Conservation (phyloP, 2,329 filamentous ascomycete species). For the Stylonectria norvegica region DNA sequence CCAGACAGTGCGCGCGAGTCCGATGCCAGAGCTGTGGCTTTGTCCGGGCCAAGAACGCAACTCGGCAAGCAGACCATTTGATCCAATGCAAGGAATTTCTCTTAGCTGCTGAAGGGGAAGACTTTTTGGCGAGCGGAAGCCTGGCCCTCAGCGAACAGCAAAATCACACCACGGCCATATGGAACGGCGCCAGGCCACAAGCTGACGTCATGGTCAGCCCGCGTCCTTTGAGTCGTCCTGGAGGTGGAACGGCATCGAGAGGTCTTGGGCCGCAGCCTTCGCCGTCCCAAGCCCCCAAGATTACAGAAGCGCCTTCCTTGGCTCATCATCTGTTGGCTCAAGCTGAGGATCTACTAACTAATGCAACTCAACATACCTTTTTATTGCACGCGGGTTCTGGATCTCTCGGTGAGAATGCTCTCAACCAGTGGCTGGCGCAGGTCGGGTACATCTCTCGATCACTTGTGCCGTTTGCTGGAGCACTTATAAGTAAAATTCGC, state of each 20-base stretch:
- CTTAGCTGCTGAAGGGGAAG: background rate
- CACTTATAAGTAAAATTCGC: background rate
- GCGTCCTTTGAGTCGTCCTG: background rate
- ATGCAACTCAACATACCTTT: background rate
- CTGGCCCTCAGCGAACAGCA: background rate
- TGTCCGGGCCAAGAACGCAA: background rate
- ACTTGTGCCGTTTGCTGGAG: background rate
- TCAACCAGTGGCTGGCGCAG: background rate
- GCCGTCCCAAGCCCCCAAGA: background rate
- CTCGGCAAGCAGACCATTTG: background rate
- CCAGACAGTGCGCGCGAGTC: background rate
- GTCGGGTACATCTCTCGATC: background rate
- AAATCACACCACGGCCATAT: background rate
- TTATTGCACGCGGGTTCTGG: background rate
- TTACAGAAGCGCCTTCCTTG: background rate
- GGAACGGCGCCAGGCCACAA: background rate
- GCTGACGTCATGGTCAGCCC: background rate
- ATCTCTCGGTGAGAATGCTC: background rate
- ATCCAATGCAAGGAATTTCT: slow-evolving; percentile 1
- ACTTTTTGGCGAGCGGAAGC: background rate
- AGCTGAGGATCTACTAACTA: background rate
- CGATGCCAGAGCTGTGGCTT: slow-evolving; percentile 1
- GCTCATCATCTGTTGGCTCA: background rate
- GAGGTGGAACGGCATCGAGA: background rate
- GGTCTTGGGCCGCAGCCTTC: background rate